Conservation (phyloP, 345 rosid genomes). For the Capsella bursapastoris region DNA sequence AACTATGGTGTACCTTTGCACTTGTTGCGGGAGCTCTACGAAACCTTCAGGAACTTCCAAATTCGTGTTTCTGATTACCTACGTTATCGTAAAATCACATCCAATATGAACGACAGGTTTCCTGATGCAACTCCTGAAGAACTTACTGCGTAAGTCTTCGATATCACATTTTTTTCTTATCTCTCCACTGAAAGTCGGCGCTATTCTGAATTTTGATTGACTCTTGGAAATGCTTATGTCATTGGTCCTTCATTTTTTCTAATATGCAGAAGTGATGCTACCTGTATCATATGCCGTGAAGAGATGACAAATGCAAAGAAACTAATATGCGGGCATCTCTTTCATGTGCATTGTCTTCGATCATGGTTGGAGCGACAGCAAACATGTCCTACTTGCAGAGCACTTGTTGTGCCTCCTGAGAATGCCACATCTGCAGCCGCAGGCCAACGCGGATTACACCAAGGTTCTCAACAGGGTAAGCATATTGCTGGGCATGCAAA, state of each 20-base stretch:
- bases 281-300: conserved; percentile 97
- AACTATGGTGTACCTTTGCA: conserved; percentile 97
- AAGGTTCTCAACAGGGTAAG: conserved; percentile 64
- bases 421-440: conserved; percentile 58
- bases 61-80: conserved; percentile 91
- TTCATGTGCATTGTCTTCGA: conserved; percentile 96
- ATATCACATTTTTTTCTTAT: conserved; percentile 12
- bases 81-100: conserved; percentile 91
- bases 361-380: conserved; percentile 98
- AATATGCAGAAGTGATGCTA: conserved; percentile 81
- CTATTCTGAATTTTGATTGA: background rate
- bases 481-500: conserved; percentile 29
- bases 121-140: conserved; percentile 97
- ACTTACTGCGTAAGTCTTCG: conserved; percentile 70
- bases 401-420: conserved; percentile 90
- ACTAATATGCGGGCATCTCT: conserved; percentile 92
- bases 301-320: conserved; percentile 98
- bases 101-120: conserved; percentile 96
- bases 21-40: conserved; percentile 92
- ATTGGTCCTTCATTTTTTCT: conserved; percentile 28
- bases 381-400: conserved; percentile 98
- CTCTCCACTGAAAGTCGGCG: conserved; percentile 7
- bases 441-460: conserved; percentile 62
- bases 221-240: conserved; percentile 15
- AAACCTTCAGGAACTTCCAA: conserved; percentile 94